A percentile compares a stretch with the other conserved stretches of the same genome.
Conservation (phyloP, 2,329 filamentous ascomycete genomes). For the Colletotrichum eleusines region DNA sequence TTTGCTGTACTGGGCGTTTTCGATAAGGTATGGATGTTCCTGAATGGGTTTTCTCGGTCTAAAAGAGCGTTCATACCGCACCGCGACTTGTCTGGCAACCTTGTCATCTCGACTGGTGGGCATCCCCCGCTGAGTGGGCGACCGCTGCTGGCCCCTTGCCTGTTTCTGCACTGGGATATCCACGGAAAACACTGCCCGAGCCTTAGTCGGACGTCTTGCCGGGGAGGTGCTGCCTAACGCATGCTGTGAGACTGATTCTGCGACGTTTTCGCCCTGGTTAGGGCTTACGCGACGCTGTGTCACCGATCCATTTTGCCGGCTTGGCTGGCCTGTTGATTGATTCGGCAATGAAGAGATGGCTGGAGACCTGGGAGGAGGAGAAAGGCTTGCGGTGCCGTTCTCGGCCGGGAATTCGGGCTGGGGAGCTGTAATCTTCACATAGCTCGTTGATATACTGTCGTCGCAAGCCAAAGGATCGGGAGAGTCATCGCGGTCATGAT, state of each 20-base stretch:
- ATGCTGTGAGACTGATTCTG: neutral
- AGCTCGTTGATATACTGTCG: conserved; percentile 54
- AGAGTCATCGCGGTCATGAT: conserved; percentile 3
- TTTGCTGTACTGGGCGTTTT: conserved; percentile 66
- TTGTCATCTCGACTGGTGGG: conserved; percentile 15
- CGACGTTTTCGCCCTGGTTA: neutral
- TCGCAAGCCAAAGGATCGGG: conserved; percentile 42
- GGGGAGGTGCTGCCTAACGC: neutral
- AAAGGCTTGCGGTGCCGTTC: conserved; percentile 20
- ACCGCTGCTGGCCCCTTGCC: conserved; percentile 5
- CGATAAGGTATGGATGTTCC: conserved; percentile 69
- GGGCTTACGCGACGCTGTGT: neutral
- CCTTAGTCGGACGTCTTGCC: neutral
- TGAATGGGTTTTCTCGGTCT: conserved; percentile 72
- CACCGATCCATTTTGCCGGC: neutral
- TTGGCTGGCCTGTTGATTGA: conserved; percentile 8
- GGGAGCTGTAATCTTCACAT: conserved; percentile 53
- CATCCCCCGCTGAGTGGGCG: neutral
- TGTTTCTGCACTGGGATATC: conserved; percentile 4
- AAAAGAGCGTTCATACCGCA: conserved; percentile 62
- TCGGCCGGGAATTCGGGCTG: conserved; percentile 45
- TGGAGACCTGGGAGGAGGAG: neutral
- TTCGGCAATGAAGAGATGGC: neutral
- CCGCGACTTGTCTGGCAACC: conserved; percentile 43
- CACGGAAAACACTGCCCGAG: neutral